Evolutionary conservation across 1,284 basidiomycete genomes (phyloP).

Genomic region (Mixia osmundae): DNA sequence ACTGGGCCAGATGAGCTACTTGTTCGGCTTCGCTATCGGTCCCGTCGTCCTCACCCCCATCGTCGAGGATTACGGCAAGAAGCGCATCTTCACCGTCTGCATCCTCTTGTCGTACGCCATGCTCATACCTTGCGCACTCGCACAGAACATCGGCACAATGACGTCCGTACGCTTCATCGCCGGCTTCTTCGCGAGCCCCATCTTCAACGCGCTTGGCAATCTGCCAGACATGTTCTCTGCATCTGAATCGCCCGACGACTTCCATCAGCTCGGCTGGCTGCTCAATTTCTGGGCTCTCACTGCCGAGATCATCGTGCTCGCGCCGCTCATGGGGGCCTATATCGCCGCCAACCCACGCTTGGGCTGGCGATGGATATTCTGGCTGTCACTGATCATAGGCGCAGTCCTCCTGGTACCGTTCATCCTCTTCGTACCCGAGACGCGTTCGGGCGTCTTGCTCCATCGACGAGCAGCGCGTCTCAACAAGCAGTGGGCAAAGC

Average conservation of each 20-base stretch:
- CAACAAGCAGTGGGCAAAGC: constrained; percentile 10
- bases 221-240: background rate
- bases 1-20: constrained; percentile 3
- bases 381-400: constrained; percentile 4
- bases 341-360: constrained; percentile 18
- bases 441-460: constrained; percentile 13
- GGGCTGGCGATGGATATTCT: constrained; percentile 6
- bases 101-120: constrained; percentile 19
- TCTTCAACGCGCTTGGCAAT: constrained; percentile 12
- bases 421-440: constrained; percentile 14
- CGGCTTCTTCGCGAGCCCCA: constrained; percentile 11
- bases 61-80: constrained; percentile 20
- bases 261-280: constrained; percentile 4
- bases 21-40: constrained; percentile 8
- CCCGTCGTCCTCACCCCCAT: constrained; percentile 13
- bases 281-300: constrained; percentile 8
- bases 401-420: constrained; percentile 9
- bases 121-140: constrained; percentile 9
- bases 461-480: constrained; percentile 6
- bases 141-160: constrained; percentile 14
- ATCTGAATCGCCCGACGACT: constrained; percentile 22
- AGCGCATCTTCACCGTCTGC: constrained; percentile 17
- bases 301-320: constrained; percentile 9
- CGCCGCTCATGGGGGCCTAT: constrained; percentile 21
- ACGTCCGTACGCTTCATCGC: constrained; percentile 5